Conservation (phyloP, 192 early-diverging fungal genomes). For the Mortierella claussenii region DNA sequence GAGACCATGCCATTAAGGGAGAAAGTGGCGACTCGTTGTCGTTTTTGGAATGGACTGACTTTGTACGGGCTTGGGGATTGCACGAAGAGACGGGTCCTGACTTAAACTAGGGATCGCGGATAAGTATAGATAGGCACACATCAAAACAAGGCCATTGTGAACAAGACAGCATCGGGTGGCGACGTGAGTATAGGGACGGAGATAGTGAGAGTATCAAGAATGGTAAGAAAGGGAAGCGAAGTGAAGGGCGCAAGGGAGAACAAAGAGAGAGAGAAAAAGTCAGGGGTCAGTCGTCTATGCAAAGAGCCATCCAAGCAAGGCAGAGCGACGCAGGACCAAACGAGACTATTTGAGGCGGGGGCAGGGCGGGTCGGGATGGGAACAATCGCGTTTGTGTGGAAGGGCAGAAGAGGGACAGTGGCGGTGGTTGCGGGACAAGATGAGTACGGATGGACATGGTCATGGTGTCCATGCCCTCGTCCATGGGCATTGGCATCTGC, state of each 20-base stretch:
- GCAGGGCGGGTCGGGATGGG: background rate
- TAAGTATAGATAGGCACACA: background rate
- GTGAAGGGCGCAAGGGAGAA: background rate
- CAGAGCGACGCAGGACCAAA: background rate
- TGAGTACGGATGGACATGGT: too few relatives aligned
- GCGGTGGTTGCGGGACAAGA: too few relatives aligned
- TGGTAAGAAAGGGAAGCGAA: background rate
- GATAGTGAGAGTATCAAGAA: background rate
- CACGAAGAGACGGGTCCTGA: background rate
- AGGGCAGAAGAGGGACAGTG: too few relatives aligned
- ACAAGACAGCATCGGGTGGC: background rate
- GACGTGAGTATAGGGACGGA: conserved; percentile 3
- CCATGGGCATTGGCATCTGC: too few relatives aligned
- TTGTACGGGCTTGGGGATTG: conserved; percentile 14
- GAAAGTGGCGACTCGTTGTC: conserved; percentile 38
- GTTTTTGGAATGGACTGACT: conserved; percentile 7
- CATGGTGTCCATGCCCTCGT: too few relatives aligned
- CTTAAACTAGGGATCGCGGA: too few relatives aligned
- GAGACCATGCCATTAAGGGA: conserved; percentile 39
- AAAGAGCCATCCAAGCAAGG: background rate
- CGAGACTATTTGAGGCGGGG: background rate
- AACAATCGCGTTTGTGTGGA: too few relatives aligned
- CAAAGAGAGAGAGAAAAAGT: conserved; percentile 17
- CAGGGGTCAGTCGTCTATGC: conserved; percentile 34
- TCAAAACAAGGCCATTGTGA: background rate